Conservation (phyloP, 2,329 filamentous ascomycete genomes). For the Ophiosphaerella narmari region DNA sequence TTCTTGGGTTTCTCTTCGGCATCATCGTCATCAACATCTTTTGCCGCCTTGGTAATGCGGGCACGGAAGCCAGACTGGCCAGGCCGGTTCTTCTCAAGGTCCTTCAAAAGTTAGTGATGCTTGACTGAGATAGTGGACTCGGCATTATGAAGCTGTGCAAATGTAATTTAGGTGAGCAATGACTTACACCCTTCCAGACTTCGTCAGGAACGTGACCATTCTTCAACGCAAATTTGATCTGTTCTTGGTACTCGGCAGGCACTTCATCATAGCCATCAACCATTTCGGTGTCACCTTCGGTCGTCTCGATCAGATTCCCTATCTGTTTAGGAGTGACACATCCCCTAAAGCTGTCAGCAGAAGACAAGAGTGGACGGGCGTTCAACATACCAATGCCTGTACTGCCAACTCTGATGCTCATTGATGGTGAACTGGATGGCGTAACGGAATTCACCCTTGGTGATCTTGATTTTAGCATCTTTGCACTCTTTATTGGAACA, state of each 20-base stretch:
- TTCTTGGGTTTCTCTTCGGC: conserved; percentile 47
- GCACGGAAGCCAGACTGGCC: conserved; percentile 65
- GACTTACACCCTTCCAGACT: conserved; percentile 85
- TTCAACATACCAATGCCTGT: conserved; percentile 79
- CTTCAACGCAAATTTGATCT: conserved; percentile 71
- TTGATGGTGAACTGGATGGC: conserved; percentile 71
- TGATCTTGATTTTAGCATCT: conserved; percentile 69
- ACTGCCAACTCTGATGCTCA: conserved; percentile 69
- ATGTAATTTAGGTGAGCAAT: too few relatives aligned
- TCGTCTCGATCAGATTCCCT: conserved; percentile 64
- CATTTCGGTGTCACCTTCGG: conserved; percentile 64
- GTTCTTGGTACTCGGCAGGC: conserved; percentile 68
- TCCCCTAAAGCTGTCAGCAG: conserved; percentile 64
- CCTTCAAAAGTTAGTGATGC: conserved; percentile 54
- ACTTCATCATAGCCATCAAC: conserved; percentile 85
- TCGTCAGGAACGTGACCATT: conserved; percentile 82
- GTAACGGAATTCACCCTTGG: conserved; percentile 72
- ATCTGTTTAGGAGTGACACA: conserved; percentile 82
- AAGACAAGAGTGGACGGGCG: neutral
- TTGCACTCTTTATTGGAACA: conserved; percentile 78
- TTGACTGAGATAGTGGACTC: too few relatives aligned
- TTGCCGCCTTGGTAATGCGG: conserved; percentile 35
- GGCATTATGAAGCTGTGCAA: too few relatives aligned
- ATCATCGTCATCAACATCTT: conserved; percentile 30
- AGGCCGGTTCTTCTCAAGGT: conserved; percentile 72